Base-by-base conservation (phyloP, 208 protist genomes). In the Trypanosoma boissoni region DNA sequence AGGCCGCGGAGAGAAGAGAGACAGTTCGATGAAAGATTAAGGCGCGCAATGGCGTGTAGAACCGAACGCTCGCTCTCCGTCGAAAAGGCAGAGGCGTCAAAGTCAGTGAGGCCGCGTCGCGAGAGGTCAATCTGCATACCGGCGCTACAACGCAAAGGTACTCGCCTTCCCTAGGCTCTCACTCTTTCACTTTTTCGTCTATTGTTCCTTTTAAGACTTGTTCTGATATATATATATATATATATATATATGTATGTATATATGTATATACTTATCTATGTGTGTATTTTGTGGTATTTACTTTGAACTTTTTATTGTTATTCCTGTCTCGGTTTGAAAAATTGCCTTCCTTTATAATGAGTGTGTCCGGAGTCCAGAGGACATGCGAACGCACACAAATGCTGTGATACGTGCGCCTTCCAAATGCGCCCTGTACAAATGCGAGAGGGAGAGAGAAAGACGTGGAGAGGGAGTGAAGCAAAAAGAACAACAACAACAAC, bases 21-120 rank as follows among this genome's bases (percentile, higher is more conserved):
- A 7, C 74, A 72, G 53, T 94, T 94, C 61, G 76, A 68, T 0
- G 87, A 87, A 29, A 94, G 58, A 48, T 91, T 74, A 51, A 94
- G 58, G 10, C 67, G 56, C 7, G 59, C 76, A 36, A 94, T 72
- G 58, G 74, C 69, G 8, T 69, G 64, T n/a, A 94, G 72, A 28
- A 76, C 72, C 24, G 75, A 64, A 42, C 59, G 51, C 24, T 78
- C 74, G 0, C 68, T 70, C 0, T 80, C 66, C 18, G 70, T 66
- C 42, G 67, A 73, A 27, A 88, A 80, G 42, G 83, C 78, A 12
- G 80, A 76, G 14, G 83, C 58, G 42, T 88, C 68, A 56, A 93
- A 89, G 31, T 73, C 72, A 45, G 77, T 74, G n/a, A 93, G 74
- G 23, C 80, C 79, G 12, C 73, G 66, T 12, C 65, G 61, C 18